A percentile compares a stretch with the other conserved stretches of the same genome.
phyloP scores from a whole-genome alignment of 495 filamentous ascomycete species.

The Trypethelium eluteriae region DNA sequence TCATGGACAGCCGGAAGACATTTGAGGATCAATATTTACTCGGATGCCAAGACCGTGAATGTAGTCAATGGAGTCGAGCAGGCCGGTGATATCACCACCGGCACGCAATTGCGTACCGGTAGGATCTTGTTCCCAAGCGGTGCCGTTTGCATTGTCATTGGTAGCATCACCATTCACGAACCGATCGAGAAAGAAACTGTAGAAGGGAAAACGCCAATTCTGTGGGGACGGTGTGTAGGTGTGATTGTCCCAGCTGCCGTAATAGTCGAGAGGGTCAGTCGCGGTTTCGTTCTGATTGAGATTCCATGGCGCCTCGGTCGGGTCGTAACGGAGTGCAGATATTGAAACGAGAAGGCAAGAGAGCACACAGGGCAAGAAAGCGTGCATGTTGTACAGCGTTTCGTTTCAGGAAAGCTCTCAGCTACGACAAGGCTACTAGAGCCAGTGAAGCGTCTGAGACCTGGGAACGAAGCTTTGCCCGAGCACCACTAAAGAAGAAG shows the following conservation, averaged over 20 bases:
- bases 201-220: constrained; percentile 68
- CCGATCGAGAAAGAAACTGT: constrained; percentile 62
- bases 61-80: constrained; percentile 63
- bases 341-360: constrained; percentile 9
- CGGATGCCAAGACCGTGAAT: constrained; percentile 69
- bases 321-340: constrained; percentile 15
- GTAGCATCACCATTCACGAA: constrained; percentile 65
- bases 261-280: constrained; percentile 53
- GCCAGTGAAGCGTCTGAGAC: constrained; percentile 6
- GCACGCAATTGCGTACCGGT: constrained; percentile 65
- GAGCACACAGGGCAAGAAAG: constrained; percentile 7
- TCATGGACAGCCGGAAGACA: constrained; percentile 37
- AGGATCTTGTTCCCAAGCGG: constrained; percentile 60
- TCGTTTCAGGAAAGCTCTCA: constrained; percentile 9
- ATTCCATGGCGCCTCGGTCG: constrained; percentile 10
- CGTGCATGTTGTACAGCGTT: constrained; percentile 10
- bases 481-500: constrained; percentile 2
- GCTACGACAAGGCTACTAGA: constrained; percentile 5
- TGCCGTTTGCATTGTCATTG: constrained; percentile 66
- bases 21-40: constrained; percentile 31
- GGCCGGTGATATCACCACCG: constrained; percentile 60
- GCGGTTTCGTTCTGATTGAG: constrained; percentile 35
- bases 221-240: constrained; percentile 50
- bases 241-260: constrained; percentile 53
- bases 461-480: neutral